Conservation (phyloP, 768 basidiomycete species). For the Termitomyces sp. region DNA sequence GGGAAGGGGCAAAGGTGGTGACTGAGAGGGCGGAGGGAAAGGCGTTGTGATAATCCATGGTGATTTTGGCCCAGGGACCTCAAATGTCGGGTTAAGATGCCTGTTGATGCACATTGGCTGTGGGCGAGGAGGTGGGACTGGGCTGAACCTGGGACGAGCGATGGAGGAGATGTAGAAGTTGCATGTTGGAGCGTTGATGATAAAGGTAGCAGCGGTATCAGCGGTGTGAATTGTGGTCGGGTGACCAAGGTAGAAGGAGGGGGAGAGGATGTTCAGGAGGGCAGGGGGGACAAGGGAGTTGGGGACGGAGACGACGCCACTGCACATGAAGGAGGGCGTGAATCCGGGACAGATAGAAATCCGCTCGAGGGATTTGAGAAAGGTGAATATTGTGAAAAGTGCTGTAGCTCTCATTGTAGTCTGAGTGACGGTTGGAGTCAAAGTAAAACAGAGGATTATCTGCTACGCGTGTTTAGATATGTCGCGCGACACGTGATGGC, state of each 20-base stretch:
- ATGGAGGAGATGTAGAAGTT: slow-evolving; percentile 1
- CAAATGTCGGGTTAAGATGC: slow-evolving; percentile 4
- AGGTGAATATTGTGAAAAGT: neutral
- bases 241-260: neutral
- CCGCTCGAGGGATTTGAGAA: neutral
- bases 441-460: neutral
- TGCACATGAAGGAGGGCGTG: neutral
- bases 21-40: neutral
- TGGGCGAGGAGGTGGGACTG: neutral
- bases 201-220: neutral
- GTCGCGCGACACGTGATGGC: too few species aligned
- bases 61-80: slow-evolving; percentile 7
- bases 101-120: slow-evolving; percentile 5
- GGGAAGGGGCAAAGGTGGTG: too few species aligned
- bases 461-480: too few species aligned
- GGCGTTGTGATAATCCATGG: neutral
- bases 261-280: neutral
- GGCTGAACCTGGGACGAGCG: neutral
- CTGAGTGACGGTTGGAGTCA: neutral
- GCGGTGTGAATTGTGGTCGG: neutral
- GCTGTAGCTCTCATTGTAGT: slow-evolving; percentile 1
- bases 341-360: neutral
- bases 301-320: neutral
- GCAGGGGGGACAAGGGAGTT: neutral
- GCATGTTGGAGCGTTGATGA: neutral